Evolutionary conservation across 169 alveolate species (phyloP).

Genomic region (Amoebophrya sp.): DNA sequence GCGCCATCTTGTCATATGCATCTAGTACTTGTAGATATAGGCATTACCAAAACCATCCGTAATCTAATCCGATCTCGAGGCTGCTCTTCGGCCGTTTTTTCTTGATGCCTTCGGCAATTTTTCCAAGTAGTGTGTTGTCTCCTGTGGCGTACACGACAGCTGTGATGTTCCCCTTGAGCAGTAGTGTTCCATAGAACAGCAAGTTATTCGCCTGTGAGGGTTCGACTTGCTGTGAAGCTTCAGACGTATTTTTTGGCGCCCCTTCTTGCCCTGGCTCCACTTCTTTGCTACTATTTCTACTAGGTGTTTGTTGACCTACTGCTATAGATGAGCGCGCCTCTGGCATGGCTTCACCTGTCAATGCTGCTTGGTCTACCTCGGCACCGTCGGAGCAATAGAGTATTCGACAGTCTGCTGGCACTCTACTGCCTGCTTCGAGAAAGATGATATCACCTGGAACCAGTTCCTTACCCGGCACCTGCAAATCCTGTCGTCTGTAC

Average conservation of each 20-base stretch:
- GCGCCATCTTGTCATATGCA: no score
- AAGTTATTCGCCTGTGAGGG: conserved; percentile 65
- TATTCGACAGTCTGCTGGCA: conserved; percentile 94
- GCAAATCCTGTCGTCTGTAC: background rate
- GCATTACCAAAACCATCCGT: no score
- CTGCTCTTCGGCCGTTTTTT: background rate
- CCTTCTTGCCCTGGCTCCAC: no score
- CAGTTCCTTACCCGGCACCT: conserved; percentile 60
- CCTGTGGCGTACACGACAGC: conserved; percentile 88
- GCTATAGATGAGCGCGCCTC: no score
- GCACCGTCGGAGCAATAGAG: conserved; percentile 76
- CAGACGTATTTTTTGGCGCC: no score
- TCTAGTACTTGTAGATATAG: no score
- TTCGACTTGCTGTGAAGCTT: no score
- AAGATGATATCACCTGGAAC: conserved; percentile 91
- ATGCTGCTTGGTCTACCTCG: conserved; percentile 82
- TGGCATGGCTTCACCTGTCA: no score
- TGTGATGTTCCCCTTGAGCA: conserved; percentile 77
- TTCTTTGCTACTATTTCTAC: no score
- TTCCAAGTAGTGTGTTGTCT: conserved; percentile 92
- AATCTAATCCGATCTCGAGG: background rate
- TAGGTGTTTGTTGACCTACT: no score
- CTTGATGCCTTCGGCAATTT: conserved; percentile 51
- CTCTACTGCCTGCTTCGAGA: conserved; percentile 81
- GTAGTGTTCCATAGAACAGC: conserved; percentile 82